These are phyloP conservation scores for Phoma herbarum DNA, from an alignment of 2,329 filamentous ascomycete species.

Conservation along the genomic window DNA sequence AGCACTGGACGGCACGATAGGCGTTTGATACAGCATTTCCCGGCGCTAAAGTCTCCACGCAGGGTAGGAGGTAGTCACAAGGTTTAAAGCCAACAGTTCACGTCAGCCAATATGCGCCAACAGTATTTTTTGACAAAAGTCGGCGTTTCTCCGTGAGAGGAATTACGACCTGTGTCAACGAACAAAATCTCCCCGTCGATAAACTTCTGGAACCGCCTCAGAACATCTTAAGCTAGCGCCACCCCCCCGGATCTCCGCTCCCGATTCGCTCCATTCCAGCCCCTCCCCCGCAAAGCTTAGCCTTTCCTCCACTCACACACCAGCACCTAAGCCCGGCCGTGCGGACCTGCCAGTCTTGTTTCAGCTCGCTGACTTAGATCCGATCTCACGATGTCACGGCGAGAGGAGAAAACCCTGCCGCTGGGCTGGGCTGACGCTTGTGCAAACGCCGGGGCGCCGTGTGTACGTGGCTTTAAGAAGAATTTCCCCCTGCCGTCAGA, in stretches of 20 bases:
- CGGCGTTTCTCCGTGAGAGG: slow-evolving; percentile 2
- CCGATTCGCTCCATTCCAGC: slow-evolving; percentile 13
- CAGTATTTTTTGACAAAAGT: background rate
- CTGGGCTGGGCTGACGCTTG: slow-evolving; percentile 5
- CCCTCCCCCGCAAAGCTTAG: slow-evolving; percentile 24
- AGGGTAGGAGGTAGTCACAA: background rate
- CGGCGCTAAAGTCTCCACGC: slow-evolving; percentile 3
- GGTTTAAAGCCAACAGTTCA: background rate
- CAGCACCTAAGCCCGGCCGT: slow-evolving; percentile 3
- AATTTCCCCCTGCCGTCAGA: background rate
- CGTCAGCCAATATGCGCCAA: background rate
- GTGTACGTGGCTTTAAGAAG: slow-evolving; percentile 4
- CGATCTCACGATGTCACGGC: slow-evolving; percentile 16
- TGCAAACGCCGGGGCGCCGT: background rate
- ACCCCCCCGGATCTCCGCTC: slow-evolving; percentile 8
- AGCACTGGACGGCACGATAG: background rate
- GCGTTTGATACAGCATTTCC: slow-evolving; percentile 11
- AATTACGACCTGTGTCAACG: background rate
- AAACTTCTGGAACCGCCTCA: slow-evolving; percentile 9
- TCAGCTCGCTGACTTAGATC: slow-evolving; percentile 11
- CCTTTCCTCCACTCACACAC: slow-evolving; percentile 5
- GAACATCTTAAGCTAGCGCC: slow-evolving; percentile 4
- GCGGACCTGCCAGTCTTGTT: slow-evolving; percentile 17
- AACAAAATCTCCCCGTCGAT: background rate
- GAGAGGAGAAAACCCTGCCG: slow-evolving; percentile 9